Evolutionary conservation across 2,329 filamentous ascomycete species (phyloP).

Genomic region (Pseudocercospora fuligena): DNA sequence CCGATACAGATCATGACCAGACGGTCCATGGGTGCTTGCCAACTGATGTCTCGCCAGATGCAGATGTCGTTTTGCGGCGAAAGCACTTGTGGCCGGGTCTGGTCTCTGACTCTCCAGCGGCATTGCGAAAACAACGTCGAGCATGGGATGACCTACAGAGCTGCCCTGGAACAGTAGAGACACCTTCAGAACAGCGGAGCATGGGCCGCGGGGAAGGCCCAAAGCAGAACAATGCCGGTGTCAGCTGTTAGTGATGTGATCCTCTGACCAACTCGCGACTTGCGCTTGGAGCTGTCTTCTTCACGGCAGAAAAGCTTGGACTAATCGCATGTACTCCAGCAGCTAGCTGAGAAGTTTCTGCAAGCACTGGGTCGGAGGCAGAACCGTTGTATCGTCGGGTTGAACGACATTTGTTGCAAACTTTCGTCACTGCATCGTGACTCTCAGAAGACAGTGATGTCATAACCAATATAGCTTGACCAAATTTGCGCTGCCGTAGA

Average conservation of each 20-base stretch:
- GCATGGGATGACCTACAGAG: background rate
- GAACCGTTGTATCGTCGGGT: background rate
- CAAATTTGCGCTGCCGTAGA: background rate
- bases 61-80: background rate
- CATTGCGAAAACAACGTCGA: background rate
- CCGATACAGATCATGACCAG: background rate
- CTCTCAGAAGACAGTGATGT: constrained; percentile 5
- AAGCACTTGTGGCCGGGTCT: background rate
- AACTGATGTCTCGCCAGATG: background rate
- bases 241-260: constrained; percentile 2
- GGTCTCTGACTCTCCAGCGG: background rate
- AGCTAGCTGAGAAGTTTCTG: background rate
- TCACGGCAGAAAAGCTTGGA: background rate
- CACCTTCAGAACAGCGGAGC: background rate
- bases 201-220: background rate
- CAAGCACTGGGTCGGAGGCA: background rate
- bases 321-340: background rate
- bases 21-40: background rate
- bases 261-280: background rate
- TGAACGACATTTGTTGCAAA: background rate
- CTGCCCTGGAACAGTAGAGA: background rate
- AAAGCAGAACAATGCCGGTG: constrained; percentile 3
- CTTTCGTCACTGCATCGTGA: constrained; percentile 1
- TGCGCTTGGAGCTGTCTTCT: background rate
- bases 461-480: background rate